Percentiles rank a stretch among this genome's conserved stretches.
phyloP scores from a whole-genome alignment of 352 stramenopile genomes.

The Lagenidium giganteum region DNA sequence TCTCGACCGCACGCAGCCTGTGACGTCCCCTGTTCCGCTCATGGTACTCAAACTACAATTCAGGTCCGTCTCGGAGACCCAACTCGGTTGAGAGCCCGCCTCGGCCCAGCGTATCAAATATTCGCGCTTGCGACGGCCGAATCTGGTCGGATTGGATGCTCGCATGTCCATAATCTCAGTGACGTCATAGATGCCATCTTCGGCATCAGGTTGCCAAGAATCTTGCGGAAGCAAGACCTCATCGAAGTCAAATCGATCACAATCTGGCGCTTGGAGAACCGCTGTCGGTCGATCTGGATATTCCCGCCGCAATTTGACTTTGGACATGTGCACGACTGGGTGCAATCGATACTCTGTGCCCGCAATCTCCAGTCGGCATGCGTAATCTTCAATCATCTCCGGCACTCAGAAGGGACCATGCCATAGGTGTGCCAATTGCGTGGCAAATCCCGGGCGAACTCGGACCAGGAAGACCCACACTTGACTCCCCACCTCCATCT shows the following conservation, averaged over 20 bases:
- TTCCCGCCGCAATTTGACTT: constrained; percentile 1
- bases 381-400: constrained; percentile 1
- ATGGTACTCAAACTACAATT: no score
- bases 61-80: constrained; percentile 10
- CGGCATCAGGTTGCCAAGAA: constrained; percentile 9
- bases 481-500: constrained; percentile 2
- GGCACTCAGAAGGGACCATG: constrained; percentile 18
- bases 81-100: constrained; percentile 9
- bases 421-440: constrained; percentile 19
- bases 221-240: constrained; percentile 18
- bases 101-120: constrained; percentile 12
- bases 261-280: neutral
- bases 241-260: constrained; percentile 18
- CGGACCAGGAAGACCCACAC: constrained; percentile 23
- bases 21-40: no score
- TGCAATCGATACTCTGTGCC: constrained; percentile 5
- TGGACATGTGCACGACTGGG: constrained; percentile 7
- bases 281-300: constrained; percentile 2
- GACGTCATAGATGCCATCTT: constrained; percentile 9
- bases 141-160: no score
- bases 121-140: neutral
- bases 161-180: no score
- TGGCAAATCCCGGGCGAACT: constrained; percentile 5
- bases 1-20: no score
- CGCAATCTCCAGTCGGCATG: constrained; percentile 5